Conservation (phyloP, 164 flowering plant genomes). For the Vitis riparia region DNA sequence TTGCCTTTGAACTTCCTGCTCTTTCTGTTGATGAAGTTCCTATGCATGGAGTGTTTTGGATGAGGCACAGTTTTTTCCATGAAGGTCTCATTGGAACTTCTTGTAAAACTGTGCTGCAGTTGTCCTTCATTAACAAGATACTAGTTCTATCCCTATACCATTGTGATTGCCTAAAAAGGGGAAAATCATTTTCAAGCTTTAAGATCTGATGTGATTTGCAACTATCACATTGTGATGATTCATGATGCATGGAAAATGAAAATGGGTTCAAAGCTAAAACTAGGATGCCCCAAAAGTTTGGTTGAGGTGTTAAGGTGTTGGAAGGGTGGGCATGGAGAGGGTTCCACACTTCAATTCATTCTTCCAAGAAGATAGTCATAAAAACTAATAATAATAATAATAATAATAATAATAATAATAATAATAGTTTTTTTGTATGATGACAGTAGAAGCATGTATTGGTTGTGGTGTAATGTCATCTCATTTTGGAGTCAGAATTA, state of each 20-base stretch:
- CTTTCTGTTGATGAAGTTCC: background rate
- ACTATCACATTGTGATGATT: background rate
- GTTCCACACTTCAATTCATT: too few relatives aligned
- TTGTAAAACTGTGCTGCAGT: background rate
- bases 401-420: too few relatives aligned
- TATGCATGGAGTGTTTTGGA: background rate
- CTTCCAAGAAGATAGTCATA: too few relatives aligned
- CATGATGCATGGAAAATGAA: constrained; percentile 1
- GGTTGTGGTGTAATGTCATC: background rate
- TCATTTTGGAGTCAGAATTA: background rate
- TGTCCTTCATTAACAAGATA: background rate
- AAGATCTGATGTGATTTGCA: background rate
- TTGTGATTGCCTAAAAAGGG: background rate
- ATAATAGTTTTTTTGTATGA: too few relatives aligned
- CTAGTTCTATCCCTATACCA: background rate
- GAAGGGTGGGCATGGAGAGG: too few relatives aligned
- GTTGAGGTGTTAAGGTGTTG: too few relatives aligned
- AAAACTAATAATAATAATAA: too few relatives aligned
- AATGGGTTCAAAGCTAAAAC: background rate
- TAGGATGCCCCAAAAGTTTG: too few relatives aligned
- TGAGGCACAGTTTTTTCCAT: background rate
- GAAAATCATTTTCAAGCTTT: background rate
- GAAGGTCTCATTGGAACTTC: too few relatives aligned
- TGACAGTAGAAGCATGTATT: background rate
- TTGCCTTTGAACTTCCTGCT: background rate